Evolutionary conservation across 805 yeast genomes (phyloP), one percentile per base, ranked within the genome.

Genomic region (Scheffersomyces lignosus): DNA sequence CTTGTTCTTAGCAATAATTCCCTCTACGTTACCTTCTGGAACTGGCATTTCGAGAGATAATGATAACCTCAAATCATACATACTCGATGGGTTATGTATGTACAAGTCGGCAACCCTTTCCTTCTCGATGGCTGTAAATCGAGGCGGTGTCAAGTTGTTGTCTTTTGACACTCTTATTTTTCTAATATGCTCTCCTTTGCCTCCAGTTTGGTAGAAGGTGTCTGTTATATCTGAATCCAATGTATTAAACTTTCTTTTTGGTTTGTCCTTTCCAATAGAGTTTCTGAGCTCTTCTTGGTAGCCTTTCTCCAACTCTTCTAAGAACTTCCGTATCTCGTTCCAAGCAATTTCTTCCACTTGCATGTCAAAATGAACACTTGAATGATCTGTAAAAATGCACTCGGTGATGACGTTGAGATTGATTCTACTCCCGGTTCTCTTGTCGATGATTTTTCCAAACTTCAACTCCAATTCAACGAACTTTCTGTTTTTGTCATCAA

Each of bases 11-110:
- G 70, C 69, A 60, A 77, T 45, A 13, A 62, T 51, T 52, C 68
- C 73, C 62, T 73, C 75, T 56, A 82, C 48, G 65, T 81, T 60
- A 55, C 78, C 61, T 63, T 74, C 80, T 23, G 76, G 73, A 16
- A 77, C 75, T 0, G 96, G 96, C 41, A 81, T 57, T 77, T 89
- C 97, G 18, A 85, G 60, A 26, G 87, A 78, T 45, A 90, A 63
- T 4, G 95, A 81, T 25, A 89, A 65, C 48, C 95, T 74, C 48
- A 83, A 69, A 61, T 89, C 97, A 54, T 81, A 82, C 60, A 80
- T 71, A 22, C 85, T 78, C 45, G 85, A 82, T 3, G 96, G 96
- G 37, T 83, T 75, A 51, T 77, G 81, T 15, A 89, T 69, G 50
- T 78, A 73, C 38, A 90, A 59, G 54, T 84, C 88, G 2, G 87